Conservation (phyloP, 177 flowering plant genomes). For the Telopea speciosissima region DNA sequence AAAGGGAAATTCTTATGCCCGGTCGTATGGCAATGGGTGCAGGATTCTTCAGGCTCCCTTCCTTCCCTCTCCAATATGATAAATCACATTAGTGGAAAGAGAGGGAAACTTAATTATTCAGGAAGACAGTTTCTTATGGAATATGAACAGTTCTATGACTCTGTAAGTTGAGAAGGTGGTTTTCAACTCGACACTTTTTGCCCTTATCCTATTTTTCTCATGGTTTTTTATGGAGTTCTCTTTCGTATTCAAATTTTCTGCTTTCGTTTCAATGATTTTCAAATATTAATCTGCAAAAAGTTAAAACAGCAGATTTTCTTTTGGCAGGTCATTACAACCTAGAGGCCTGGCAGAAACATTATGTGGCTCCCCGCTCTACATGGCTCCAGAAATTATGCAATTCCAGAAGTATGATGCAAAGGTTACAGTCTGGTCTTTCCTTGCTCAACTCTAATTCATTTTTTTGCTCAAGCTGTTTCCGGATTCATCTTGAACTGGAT, state of each 20-base stretch:
- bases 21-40: too few relatives aligned
- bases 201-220: not conserved
- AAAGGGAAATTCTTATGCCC: too few relatives aligned
- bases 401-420: slow-evolving; percentile 98
- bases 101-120: too few relatives aligned
- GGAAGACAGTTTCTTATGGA: not conserved
- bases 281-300: not conserved
- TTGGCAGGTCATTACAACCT: slow-evolving; percentile 82
- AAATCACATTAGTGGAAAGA: too few relatives aligned
- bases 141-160: not conserved
- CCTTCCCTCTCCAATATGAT: too few relatives aligned
- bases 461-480: slow-evolving; percentile 3
- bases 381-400: slow-evolving; percentile 99
- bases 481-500: slow-evolving; percentile 25
- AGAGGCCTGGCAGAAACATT: slow-evolving; percentile 92
- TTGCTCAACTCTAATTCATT: not conserved
- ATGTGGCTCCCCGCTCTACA: slow-evolving; percentile 99
- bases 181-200: not conserved
- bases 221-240: not conserved
- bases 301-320: slow-evolving; percentile 10
- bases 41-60: too few relatives aligned
- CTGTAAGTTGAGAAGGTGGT: too few relatives aligned
- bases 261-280: not conserved
- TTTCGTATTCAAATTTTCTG: not conserved
- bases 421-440: slow-evolving; percentile 38